Evolutionary conservation across 148 eudicot genomes (phyloP), one percentile per base, ranked within the genome.

Genomic region (Beta vulgaris): DNA sequence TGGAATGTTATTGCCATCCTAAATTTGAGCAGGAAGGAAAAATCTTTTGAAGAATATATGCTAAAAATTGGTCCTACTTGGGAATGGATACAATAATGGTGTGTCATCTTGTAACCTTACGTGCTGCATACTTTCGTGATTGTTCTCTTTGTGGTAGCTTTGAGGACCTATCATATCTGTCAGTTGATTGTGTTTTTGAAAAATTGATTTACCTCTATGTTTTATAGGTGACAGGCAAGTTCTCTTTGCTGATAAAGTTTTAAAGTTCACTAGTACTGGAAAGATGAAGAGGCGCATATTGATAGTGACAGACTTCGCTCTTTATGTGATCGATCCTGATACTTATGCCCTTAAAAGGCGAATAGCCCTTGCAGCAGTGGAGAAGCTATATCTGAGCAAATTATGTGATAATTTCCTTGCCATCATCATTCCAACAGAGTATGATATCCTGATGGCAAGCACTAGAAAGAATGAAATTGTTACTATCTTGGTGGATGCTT

Each of bases 371-470:
- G 89, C 99, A 12, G 92, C 99, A 66, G 91, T 92, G 19, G 98
- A 92, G 74, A 95, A 85, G 86, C 78, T 95, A 37, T 92, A 84
- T 85, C 72, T 95, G 78, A 95, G 99, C 87, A 87, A 89, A 79
- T 77, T 89, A 46, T 84, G 83, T 75, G 99, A 95, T 76, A 88
- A 95, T 82, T 95, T 95, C 80, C 84, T 91, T 60, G 90, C 92
- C 31, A 74, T 95, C 69, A 82, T 88, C 51, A 85, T 95, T 65
- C 98, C 99, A 67, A 95, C 99, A 19, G 99, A 95, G 73, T 95
- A 95, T 80, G 99, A 95, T 85, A 42, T 95, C 37, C 93, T 95
- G 55, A 83, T 92, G 91, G 98, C 97, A 42, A 95, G 97, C 84
- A 92, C 93, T 65, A 80, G 98, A 79, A 95, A 95, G 87, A 82